A percentile compares a stretch with the other conserved stretches of the same genome.
phyloP scores from a whole-genome alignment of 1,139 yeast species.

The Williopsis jadinii region DNA sequence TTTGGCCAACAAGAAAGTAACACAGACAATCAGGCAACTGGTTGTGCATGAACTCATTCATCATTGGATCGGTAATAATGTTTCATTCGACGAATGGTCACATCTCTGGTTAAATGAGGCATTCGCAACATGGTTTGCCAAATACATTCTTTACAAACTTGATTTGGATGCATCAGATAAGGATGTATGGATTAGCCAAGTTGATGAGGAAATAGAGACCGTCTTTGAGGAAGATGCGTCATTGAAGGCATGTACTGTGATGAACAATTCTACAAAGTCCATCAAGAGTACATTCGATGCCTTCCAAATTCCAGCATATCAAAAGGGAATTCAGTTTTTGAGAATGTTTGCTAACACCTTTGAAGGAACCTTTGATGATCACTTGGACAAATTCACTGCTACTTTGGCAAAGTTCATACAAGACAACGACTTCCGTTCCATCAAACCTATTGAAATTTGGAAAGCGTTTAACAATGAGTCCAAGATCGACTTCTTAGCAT shows the following conservation, averaged over 20 bases:
- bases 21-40: conserved; percentile 41
- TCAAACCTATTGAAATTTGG: conserved; percentile 58
- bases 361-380: conserved; percentile 31
- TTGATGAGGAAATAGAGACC: conserved; percentile 32
- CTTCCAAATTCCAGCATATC: conserved; percentile 51
- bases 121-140: conserved; percentile 65
- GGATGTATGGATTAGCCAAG: conserved; percentile 27
- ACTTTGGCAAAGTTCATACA: conserved; percentile 39
- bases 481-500: conserved; percentile 27
- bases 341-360: conserved; percentile 47
- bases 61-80: conserved; percentile 69
- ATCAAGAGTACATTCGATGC: conserved; percentile 36
- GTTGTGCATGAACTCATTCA: conserved; percentile 68
- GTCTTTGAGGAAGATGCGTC: conserved; percentile 36
- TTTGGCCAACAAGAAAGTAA: conserved; percentile 20
- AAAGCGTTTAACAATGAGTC: conserved; percentile 29
- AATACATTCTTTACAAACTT: conserved; percentile 34
- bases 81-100: conserved; percentile 61
- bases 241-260: conserved; percentile 17
- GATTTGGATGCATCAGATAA: conserved; percentile 25
- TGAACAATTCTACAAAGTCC: conserved; percentile 24
- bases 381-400: conserved; percentile 26
- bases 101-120: conserved; percentile 69
- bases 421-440: conserved; percentile 29
- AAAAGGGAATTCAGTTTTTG: conserved; percentile 56